Conservation (phyloP, 192 early-diverging fungal species). For the Coemansia sp. region DNA sequence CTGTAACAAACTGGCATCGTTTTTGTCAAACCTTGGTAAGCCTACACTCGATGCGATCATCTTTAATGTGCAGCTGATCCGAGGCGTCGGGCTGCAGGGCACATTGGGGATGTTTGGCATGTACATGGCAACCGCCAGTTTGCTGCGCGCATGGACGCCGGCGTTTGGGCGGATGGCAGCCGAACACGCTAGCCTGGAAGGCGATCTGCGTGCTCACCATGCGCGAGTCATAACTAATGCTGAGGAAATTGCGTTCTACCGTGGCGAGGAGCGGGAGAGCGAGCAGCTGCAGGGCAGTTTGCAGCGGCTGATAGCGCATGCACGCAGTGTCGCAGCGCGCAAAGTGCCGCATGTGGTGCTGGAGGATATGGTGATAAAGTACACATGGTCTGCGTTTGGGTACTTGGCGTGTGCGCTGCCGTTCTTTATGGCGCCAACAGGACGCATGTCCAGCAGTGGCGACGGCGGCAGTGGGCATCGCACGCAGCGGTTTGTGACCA, state of each 20-base stretch:
- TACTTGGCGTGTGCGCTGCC: slow-evolving; percentile 81
- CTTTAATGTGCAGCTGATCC: slow-evolving; percentile 86
- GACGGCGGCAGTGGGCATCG: slow-evolving; percentile 41
- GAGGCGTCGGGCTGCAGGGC: slow-evolving; percentile 82
- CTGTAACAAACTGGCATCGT: slow-evolving; percentile 76
- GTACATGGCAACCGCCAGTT: slow-evolving; percentile 73
- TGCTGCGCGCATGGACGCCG: slow-evolving; percentile 86
- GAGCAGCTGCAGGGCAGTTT: slow-evolving; percentile 77
- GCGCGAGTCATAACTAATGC: slow-evolving; percentile 93
- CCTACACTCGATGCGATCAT: slow-evolving; percentile 92
- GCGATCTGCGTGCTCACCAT: slow-evolving; percentile 94
- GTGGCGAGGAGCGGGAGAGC: slow-evolving; percentile 80
- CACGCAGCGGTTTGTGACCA: slow-evolving; percentile 88
- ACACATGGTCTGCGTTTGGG: slow-evolving; percentile 92
- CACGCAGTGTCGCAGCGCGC: slow-evolving; percentile 77
- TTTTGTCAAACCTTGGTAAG: slow-evolving; percentile 94
- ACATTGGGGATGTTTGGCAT: slow-evolving; percentile 78
- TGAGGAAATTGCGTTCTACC: slow-evolving; percentile 93
- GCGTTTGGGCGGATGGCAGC: slow-evolving; percentile 95
- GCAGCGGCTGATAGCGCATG: slow-evolving; percentile 73
- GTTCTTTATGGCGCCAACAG: slow-evolving; percentile 74
- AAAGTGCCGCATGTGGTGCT: slow-evolving; percentile 89
- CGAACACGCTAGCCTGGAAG: slow-evolving; percentile 84
- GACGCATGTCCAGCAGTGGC: slow-evolving; percentile 27
- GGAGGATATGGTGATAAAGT: slow-evolving; percentile 98